Evolutionary conservation across 2,329 filamentous ascomycete species (phyloP).

Genomic region (Neobulgaria alba): DNA sequence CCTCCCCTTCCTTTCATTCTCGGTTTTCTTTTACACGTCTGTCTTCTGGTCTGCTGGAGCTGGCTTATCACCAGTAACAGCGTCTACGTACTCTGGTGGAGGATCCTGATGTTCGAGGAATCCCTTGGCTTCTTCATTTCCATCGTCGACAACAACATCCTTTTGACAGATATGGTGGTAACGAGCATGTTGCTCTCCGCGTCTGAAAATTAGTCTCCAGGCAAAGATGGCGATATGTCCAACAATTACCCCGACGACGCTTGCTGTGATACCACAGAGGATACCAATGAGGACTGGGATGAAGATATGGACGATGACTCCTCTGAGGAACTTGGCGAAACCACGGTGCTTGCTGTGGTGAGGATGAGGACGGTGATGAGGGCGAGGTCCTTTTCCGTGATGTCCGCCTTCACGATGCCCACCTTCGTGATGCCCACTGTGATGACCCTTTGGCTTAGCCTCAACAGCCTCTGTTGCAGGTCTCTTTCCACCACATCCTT

Average conservation of each 20-base stretch:
- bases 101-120: slow-evolving; percentile 22
- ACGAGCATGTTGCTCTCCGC: slow-evolving; percentile 21
- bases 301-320: slow-evolving; percentile 53
- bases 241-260: slow-evolving; percentile 57
- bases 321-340: slow-evolving; percentile 42
- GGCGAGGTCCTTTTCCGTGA: slow-evolving; percentile 14
- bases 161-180: slow-evolving; percentile 3
- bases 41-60: slow-evolving; percentile 1
- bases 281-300: slow-evolving; percentile 62
- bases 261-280: slow-evolving; percentile 57
- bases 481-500: slow-evolving; percentile 32
- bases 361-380: slow-evolving; percentile 22
- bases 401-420: too few relatives aligned
- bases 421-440: too few relatives aligned
- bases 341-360: slow-evolving; percentile 30
- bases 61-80: slow-evolving; percentile 8
- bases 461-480: slow-evolving; percentile 6
- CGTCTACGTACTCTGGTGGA: slow-evolving; percentile 25
- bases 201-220: slow-evolving; percentile 46
- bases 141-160: slow-evolving; percentile 3
- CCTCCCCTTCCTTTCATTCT: background rate
- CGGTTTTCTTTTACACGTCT: background rate
- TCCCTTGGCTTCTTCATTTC: slow-evolving; percentile 20
- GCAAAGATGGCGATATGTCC: slow-evolving; percentile 53
- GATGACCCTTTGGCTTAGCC: slow-evolving; percentile 11